Evolutionary conservation across 768 basidiomycete genomes (phyloP), one percentile per base, ranked within the genome.

Genomic region (Clitopilus passeckerianus): DNA sequence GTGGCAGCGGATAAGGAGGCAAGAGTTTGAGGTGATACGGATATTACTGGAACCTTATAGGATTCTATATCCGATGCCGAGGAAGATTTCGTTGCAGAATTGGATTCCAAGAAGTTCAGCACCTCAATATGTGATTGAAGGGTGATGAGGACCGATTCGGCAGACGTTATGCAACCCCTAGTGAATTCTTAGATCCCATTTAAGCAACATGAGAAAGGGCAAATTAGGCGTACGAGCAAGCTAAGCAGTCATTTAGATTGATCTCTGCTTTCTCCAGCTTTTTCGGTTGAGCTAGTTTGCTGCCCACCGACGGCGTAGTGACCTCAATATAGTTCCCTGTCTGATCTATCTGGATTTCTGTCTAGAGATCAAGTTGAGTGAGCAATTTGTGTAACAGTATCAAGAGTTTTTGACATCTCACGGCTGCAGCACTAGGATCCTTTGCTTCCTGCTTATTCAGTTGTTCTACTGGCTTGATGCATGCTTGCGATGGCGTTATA

Each of bases 81-180:
- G 30, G 20, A 27, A 33, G n/a, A n/a, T 53, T 50, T 7, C 23
- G 50, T 55, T 35, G 65, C 66, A 34, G 54, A 74, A 63, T 91
- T 92, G 22, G 76, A 72, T 37, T 79, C 72, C 14, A 98, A 80
- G 66, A 93, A 89, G 53, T 83, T 82, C 53, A 96, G 83, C 3
- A 98, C 95, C 72, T 99, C 95, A 15, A 84, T 84, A 67, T 98
- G 95, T 6, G 94, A 96, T 71, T 99, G 96, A 35, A 97, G 80
- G 12, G 95, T 95, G 68, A 99, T 97, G 60, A 99, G 83, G 52
- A 98, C 87, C 18, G 94, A 96, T 78, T 99, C 96, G 22, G 96
- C 96, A 37, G 96, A 98, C 2, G 97, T 99, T 66, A 99, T 98
- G 68, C 97, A 99, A 1, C 97, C 97, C 60, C 96, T 97, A 64